Percentiles rank a stretch among this genome's conserved stretches.
Conservation (phyloP, 345 rosid species). For the Eucalyptus regnans region DNA sequence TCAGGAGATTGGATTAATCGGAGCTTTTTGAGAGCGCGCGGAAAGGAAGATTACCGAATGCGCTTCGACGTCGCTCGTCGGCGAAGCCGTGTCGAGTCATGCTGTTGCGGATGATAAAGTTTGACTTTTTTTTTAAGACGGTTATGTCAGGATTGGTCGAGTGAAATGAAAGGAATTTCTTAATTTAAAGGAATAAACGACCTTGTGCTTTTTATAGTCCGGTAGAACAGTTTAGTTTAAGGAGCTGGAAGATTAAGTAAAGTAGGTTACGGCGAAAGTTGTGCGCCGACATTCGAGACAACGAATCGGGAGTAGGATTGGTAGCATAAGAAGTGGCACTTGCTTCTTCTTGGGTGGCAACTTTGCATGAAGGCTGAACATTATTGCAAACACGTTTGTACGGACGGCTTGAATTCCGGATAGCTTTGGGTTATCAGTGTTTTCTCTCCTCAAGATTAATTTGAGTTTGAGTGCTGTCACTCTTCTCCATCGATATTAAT, state of each 20-base stretch:
- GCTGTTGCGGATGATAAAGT: background rate
- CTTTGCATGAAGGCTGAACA: background rate
- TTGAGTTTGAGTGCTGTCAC: background rate
- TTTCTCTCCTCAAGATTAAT: background rate
- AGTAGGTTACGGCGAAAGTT: background rate
- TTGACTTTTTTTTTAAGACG: background rate
- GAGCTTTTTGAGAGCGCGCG: background rate
- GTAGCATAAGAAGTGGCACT: background rate
- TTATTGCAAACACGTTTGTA: background rate
- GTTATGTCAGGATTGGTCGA: background rate
- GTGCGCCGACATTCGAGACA: background rate
- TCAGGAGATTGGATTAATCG: background rate
- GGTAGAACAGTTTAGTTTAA: background rate
- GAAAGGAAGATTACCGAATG: background rate
- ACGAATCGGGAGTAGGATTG: background rate
- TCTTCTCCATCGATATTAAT: background rate
- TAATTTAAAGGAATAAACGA: background rate
- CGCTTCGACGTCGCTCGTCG: background rate
- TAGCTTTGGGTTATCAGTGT: background rate
- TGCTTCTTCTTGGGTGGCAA: background rate
- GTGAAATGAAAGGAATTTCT: background rate
- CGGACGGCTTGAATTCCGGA: background rate
- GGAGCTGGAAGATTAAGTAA: background rate
- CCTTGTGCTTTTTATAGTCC: background rate
- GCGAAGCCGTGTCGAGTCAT: background rate